These are phyloP conservation scores for Perkinsus olseni DNA, from an alignment of 169 alveolate species.

Conservation along the genomic window DNA sequence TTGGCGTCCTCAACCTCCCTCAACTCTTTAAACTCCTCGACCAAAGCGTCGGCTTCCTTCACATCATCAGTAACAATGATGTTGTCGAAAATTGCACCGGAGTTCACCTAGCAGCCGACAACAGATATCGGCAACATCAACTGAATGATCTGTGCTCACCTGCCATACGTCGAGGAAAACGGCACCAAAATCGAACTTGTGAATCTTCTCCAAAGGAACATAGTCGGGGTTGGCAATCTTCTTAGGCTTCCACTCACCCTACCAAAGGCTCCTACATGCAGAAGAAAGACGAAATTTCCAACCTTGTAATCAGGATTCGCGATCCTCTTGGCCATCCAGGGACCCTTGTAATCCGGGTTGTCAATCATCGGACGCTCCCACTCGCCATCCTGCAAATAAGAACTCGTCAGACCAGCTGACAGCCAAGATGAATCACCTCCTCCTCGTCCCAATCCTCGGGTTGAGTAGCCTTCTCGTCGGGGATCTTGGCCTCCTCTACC, in stretches of 20 bases:
- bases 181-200: background rate
- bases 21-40: background rate
- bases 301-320: constrained; percentile 14
- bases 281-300: background rate
- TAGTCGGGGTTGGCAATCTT: constrained; percentile 1
- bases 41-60: background rate
- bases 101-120: background rate
- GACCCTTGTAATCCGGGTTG: constrained; percentile 34
- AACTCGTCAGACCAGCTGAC: background rate
- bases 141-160: background rate
- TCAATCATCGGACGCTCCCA: constrained; percentile 32
- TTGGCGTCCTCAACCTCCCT: background rate
- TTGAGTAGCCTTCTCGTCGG: constrained; percentile 22
- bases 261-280: background rate
- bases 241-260: background rate
- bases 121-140: too few relatives aligned
- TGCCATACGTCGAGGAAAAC: background rate
- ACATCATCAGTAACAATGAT: background rate
- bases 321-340: constrained; percentile 24
- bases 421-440: constrained; percentile 5
- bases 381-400: constrained; percentile 16
- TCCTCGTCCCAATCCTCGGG: constrained; percentile 37
- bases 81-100: background rate
- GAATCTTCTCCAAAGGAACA: background rate
- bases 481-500: constrained; percentile 31